Percentiles rank a stretch among this genome's conserved stretches.
phyloP scores from a whole-genome alignment of 345 rosid species.

The Arabidopsis suecica region DNA sequence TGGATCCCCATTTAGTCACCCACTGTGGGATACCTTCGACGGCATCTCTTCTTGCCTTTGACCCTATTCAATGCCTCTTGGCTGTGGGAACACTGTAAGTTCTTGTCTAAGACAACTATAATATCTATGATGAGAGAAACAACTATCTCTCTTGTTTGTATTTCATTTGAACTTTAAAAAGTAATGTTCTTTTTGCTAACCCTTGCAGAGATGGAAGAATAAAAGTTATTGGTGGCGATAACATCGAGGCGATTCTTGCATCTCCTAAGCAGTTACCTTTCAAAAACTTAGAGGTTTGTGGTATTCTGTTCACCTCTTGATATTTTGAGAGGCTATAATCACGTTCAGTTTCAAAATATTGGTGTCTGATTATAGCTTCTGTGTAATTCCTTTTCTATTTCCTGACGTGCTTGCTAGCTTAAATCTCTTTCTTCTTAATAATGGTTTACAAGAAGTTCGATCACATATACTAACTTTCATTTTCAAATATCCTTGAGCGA shows the following conservation, averaged over 20 bases:
- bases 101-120: background rate
- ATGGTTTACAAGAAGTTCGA: conserved; percentile 25
- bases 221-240: conserved; percentile 82
- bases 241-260: conserved; percentile 76
- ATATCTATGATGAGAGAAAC: conserved; percentile 16
- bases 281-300: conserved; percentile 75
- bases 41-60: conserved; percentile 80
- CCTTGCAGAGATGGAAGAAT: conserved; percentile 80
- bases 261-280: conserved; percentile 73
- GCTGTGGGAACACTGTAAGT: conserved; percentile 88
- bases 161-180: background rate
- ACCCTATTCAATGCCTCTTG: conserved; percentile 73
- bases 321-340: conserved; percentile 23
- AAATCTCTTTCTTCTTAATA: conserved; percentile 11
- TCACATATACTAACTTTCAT: conserved; percentile 13
- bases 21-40: conserved; percentile 89
- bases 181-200: conserved; percentile 19
- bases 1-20: conserved; percentile 59
- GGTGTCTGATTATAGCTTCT: conserved; percentile 28
- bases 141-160: conserved; percentile 13
- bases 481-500: background rate
- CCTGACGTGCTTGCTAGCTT: conserved; percentile 20
- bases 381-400: conserved; percentile 15
- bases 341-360: conserved; percentile 3
- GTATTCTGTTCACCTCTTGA: conserved; percentile 27